phyloP scores from a whole-genome alignment of 2,329 filamentous ascomycete genomes.

The Bipolaris victoriae region DNA sequence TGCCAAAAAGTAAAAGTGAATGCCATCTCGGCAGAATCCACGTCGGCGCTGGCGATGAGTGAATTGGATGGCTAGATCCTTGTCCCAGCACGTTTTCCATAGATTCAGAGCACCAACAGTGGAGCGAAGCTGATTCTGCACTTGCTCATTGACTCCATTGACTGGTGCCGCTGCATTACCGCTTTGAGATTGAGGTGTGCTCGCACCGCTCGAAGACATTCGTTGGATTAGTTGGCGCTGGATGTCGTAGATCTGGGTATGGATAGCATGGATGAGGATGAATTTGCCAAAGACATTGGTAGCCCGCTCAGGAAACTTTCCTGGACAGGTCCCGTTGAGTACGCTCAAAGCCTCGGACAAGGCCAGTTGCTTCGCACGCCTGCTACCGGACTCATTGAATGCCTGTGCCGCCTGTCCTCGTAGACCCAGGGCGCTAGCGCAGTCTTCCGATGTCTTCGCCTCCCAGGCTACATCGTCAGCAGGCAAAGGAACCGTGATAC shows the following conservation, averaged over 20 bases:
- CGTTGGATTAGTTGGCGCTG: slow-evolving; percentile 53
- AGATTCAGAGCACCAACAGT: slow-evolving; percentile 66
- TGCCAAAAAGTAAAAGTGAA: slow-evolving; percentile 76
- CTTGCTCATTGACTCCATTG: slow-evolving; percentile 52
- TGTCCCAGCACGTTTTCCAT: slow-evolving; percentile 75
- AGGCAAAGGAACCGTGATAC: slow-evolving; percentile 71
- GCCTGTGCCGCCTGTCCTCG: slow-evolving; percentile 62
- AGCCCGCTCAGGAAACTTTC: slow-evolving; percentile 66
- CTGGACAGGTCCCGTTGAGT: slow-evolving; percentile 64
- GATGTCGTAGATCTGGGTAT: slow-evolving; percentile 65
- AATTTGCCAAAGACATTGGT: slow-evolving; percentile 79
- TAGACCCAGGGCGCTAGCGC: slow-evolving; percentile 69
- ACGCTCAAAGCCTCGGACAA: slow-evolving; percentile 67
- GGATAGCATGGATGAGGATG: slow-evolving; percentile 70
- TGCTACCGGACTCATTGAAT: slow-evolving; percentile 68
- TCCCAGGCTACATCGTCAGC: slow-evolving; percentile 78
- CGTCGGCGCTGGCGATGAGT: slow-evolving; percentile 65
- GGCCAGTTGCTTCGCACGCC: slow-evolving; percentile 68
- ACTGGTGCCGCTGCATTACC: slow-evolving; percentile 56
- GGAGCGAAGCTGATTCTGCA: slow-evolving; percentile 56
- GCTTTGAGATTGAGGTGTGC: slow-evolving; percentile 64
- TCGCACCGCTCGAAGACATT: slow-evolving; percentile 53
- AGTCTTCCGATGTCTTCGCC: slow-evolving; percentile 63
- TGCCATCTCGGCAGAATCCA: slow-evolving; percentile 73
- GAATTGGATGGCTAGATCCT: slow-evolving; percentile 72